Evolutionary conservation across 164 flowering plant species (phyloP), one percentile per base, ranked within the genome.

Genomic region (Piper betle): DNA sequence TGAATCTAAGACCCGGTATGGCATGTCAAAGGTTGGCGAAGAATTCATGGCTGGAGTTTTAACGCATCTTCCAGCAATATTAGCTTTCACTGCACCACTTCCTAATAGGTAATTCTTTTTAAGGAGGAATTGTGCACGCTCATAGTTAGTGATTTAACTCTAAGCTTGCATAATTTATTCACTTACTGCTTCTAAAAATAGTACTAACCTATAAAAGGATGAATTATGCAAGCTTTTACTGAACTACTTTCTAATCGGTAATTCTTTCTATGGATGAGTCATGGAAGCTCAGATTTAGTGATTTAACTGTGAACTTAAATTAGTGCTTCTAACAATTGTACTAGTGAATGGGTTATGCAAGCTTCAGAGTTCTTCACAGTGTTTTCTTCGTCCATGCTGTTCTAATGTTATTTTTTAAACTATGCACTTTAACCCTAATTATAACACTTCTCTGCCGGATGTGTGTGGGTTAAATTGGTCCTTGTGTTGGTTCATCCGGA

Each of bases 41-140:
- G 80, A 84, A 70, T 94, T 91, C 81, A 84, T 91, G 99, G 95
- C 99, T 4, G 97, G 99, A 39, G 96, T 91, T 66, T 68, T 88
- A 41, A 50, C 68, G 69, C 97, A 94, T 80, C 91, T 94, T 62
- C 88, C 99, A 72, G 77, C 97, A 37, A 80, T 94, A 54, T 68
- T 91, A 73, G 93, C 93, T 68, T 85, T 94, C 77, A 80, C 78
- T 59, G 96, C 99, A 37, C 97, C 99, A 55, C 55, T 87, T 61
- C 99, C 99, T 61, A 94, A 94, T 60, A 94, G 99, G 97, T 91
- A 53, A 59, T 46, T 17, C 13, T n/a, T 18, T 11, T 39, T 52
- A 46, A 3, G 58, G 33, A 19, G 2, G 33, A 25, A 25, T 25
- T 25, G 2, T 25, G 33, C 33, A 25, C 1, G 33, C 33, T 25